Conservation (phyloP, 345 rosid species). For the Orychophragmus violaceus region DNA sequence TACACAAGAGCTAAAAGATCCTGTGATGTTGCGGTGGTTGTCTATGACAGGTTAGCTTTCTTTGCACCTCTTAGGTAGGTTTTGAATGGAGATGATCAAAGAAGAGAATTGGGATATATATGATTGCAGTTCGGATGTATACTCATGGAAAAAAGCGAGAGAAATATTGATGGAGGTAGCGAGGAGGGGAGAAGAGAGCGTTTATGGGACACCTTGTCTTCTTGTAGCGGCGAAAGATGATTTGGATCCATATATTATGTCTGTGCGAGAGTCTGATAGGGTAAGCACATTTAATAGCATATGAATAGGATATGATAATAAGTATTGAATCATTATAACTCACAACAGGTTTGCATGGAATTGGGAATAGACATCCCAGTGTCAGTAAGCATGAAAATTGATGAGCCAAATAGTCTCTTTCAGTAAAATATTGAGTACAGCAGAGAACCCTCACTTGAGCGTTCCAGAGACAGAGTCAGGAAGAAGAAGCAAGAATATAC, state of each 20-base stretch:
- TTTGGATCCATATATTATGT: conserved; percentile 52
- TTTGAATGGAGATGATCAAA: not conserved
- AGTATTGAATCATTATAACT: not conserved
- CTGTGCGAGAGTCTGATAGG: conserved; percentile 54
- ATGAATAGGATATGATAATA: not conserved
- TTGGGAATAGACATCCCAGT: conserved; percentile 64
- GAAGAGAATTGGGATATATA: not conserved
- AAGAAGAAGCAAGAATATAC: conserved; percentile 50
- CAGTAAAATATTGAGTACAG: conserved; percentile 49
- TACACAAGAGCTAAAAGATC: too few relatives aligned
- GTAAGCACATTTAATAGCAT: conserved; percentile 23
- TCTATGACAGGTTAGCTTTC: conserved; percentile 55
- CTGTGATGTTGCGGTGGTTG: conserved; percentile 71
- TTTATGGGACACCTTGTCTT: conserved; percentile 59
- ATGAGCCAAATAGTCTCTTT: conserved; percentile 49
- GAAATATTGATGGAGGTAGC: conserved; percentile 64
- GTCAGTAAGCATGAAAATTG: conserved; percentile 45
- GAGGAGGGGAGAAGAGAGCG: conserved; percentile 61
- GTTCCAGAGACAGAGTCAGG: conserved; percentile 72
- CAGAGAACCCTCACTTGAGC: conserved; percentile 63
- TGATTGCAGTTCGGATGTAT: conserved; percentile 58
- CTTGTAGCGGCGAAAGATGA: conserved; percentile 78
- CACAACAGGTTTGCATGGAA: conserved; percentile 51
- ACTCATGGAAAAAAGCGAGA: conserved; percentile 68
- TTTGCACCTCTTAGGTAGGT: not conserved